Base-by-base conservation (phyloP, 2,329 filamentous ascomycete genomes). In the Mycocentrospora acerina region DNA sequence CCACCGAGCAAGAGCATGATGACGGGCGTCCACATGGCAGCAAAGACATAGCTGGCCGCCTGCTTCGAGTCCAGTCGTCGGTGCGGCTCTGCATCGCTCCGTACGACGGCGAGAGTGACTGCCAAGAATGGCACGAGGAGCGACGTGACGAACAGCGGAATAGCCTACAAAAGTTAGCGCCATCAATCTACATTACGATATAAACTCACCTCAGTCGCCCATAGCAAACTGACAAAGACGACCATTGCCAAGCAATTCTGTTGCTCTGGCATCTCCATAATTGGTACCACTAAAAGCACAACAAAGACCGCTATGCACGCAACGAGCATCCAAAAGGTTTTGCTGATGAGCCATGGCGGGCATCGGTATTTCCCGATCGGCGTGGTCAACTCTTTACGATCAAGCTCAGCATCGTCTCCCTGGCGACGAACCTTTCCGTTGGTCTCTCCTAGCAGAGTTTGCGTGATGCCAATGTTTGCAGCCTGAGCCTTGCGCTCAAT, bases 1-100 rank as follows among this genome's bases (percentile, higher is more conserved):
- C 93, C 93, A 53, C 93, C 93, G 0, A 98, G 82, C 15, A 98
- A 76, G 12, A 98, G 81, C 93, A 98, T 97, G 54, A 98, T 98
- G 38, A 98, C 93, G 0, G 93, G 91, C 3, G 91, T 96, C 93
- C 93, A 98, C 93, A 98, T 98, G 17, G 93, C 85, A 4, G 89
- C 78, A 58, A 98, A 97, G 41, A 96, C 86, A 58, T 86, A 91
- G 18, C 80, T 76, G 0, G 91, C 88, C 0, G 93, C 90, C 29
- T 82, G 78, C 64, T 90, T 90, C 3, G 90, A 81, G n/a, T 79
- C 78, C 6, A 98, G 76, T 15, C 91, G 81, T 29, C 73, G 70
- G 44, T 88, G 76, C 1, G 85, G 83, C 53, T 80, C 78, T 4
- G 82, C 79, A 36, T 94, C 88, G 22, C 84, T 81, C 22, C 89